Conservation (phyloP, 1,284 basidiomycete species). For the Cutaneotrichosporon sp. region DNA sequence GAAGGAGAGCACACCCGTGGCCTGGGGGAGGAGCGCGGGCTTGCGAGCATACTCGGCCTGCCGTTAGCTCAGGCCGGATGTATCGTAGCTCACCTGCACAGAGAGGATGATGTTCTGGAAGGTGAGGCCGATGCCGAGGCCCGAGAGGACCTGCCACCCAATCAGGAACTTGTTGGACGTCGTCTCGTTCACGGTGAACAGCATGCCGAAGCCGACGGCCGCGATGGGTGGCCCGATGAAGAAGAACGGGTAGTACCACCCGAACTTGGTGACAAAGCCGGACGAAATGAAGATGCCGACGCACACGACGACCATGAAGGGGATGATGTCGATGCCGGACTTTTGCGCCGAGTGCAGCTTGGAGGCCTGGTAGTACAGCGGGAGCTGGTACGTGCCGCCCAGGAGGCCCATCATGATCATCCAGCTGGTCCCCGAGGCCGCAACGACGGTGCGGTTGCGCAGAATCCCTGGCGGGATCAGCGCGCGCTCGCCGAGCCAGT, state of each 20-base stretch:
- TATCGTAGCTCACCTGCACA: conserved; percentile 39
- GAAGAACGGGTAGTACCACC: conserved; percentile 55
- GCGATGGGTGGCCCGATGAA: conserved; percentile 41
- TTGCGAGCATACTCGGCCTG: conserved; percentile 54
- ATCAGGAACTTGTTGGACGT: conserved; percentile 51
- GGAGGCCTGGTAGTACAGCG: conserved; percentile 56
- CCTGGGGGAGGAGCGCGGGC: conserved; percentile 40
- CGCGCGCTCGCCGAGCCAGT: conserved; percentile 46
- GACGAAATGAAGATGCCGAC: conserved; percentile 53
- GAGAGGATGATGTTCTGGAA: conserved; percentile 53
- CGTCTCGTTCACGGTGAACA: conserved; percentile 54
- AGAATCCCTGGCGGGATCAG: conserved; percentile 42
- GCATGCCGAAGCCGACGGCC: conserved; percentile 55
- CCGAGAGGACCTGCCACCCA: conserved; percentile 57
- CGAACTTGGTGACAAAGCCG: conserved; percentile 48
- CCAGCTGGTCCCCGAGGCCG: conserved; percentile 48
- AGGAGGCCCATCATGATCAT: conserved; percentile 56
- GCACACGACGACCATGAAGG: conserved; percentile 55
- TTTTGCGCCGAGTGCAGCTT: conserved; percentile 49
- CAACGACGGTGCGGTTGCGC: conserved; percentile 48
- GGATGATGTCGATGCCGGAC: conserved; percentile 57
- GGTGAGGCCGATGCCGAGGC: conserved; percentile 45
- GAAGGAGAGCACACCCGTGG: conserved; percentile 52
- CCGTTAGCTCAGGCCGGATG: background rate
- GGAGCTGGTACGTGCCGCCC: conserved; percentile 52